Conservation (phyloP, 495 filamentous ascomycete genomes). For the Penicillium herquei region DNA sequence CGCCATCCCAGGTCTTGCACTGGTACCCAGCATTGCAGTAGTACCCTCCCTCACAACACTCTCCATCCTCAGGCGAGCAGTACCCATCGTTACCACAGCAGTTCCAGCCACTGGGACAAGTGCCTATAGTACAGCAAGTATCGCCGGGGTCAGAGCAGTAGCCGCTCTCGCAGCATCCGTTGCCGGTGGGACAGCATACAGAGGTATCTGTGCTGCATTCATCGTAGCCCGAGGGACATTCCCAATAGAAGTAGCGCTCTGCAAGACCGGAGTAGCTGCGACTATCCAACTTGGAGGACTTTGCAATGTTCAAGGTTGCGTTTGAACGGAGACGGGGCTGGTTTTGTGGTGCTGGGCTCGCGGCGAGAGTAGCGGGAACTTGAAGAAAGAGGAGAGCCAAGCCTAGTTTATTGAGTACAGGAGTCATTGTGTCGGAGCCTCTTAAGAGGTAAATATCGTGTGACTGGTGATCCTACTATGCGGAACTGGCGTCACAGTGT, state of each 20-base stretch:
- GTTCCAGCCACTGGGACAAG: constrained; percentile 17
- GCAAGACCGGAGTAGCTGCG: constrained; percentile 7
- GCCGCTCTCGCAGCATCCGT: constrained; percentile 15
- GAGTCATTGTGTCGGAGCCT: background rate
- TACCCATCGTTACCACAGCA: constrained; percentile 17
- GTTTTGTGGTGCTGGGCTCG: background rate
- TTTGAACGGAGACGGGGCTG: constrained; percentile 6
- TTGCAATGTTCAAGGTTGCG: background rate
- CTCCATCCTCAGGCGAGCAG: constrained; percentile 15
- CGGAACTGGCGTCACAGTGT: too few species aligned
- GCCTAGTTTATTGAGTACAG: background rate
- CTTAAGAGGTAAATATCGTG: too few species aligned
- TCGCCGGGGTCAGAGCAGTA: constrained; percentile 16
- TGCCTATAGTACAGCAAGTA: constrained; percentile 17
- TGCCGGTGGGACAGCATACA: constrained; percentile 12
- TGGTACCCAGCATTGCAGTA: constrained; percentile 20
- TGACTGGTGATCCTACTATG: too few species aligned
- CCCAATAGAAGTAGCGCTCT: background rate
- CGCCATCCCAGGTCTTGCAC: constrained; percentile 13
- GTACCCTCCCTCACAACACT: constrained; percentile 19
- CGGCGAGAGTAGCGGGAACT: background rate
- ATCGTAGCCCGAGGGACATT: constrained; percentile 13
- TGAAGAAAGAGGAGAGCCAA: background rate
- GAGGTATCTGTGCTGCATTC: constrained; percentile 11
- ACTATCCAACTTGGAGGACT: background rate